Base-by-base conservation (phyloP, 2,329 filamentous ascomycete genomes). In the Colletotrichum sp. region DNA sequence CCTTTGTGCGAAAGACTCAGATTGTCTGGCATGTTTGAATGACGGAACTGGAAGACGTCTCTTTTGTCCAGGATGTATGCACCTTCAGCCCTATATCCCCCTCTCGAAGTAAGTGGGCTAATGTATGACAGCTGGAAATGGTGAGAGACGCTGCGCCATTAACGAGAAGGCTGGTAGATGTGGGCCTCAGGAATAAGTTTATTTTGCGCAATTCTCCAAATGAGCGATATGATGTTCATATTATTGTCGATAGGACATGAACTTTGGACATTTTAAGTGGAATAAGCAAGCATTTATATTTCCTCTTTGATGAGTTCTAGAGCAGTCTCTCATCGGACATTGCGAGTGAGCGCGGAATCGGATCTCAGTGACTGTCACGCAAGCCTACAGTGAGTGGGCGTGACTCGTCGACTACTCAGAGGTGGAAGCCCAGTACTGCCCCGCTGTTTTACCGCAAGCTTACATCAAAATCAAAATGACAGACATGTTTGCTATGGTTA, bases 221-320 rank as follows among this genome's bases (percentile, higher is more conserved):
- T 13, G 10, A 21, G 1, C n/a, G 10, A 52, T 3, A 13, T 13
- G 10, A 8, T 21, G 2, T 13, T n/a, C 39, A 4, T 49, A 9
- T 6, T n/a, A 10, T 44, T 18, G 5, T 44, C 2, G 5, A 44
- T 44, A 44, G 16, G 5, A 3, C 36, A 44, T 44, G 8, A 6
- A 18, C 8, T 10, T 18, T 44, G 16, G 16, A 5, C 2, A 44
- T 9, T n/a, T 2, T 0, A 44, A 44, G 16, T 44, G 0, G 39
- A n/a, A 4, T 0, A n/a, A 49, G 18, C 9, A 49, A 49, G 18
- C 3, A 12, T 49, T 6, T 7, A 2, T 0, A 1, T 49, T 44
- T 18, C 3, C 9, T 49, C 16, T n/a, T 4, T 49, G 3, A 21
- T 49, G 39, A 49, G 39, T n/a, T 49, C 10, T n/a, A 21, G 9